Evolutionary conservation across 306 rosid genomes (phyloP), one percentile per base, ranked within the genome.

Genomic region (Quercus dentata): DNA sequence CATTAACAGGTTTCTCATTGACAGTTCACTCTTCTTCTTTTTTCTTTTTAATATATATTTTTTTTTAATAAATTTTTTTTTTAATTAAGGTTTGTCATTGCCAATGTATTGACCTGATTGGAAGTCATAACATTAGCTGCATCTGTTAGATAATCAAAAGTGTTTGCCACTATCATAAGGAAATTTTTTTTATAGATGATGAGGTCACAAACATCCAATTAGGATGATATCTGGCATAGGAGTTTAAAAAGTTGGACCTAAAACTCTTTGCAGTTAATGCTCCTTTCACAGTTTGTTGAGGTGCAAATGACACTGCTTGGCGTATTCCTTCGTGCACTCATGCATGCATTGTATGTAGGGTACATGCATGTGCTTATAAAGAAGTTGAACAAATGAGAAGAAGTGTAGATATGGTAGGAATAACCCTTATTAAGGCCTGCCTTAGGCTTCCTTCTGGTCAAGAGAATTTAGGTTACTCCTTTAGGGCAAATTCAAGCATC

Each of bases 401-500:
- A 28, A 30, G 70, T 64, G 31, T 64, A 64, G 41, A 64, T 30
- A 64, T 64, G 14, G 31, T 61, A 56, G 30, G n/a, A 12, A 38
- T 27, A 56, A 57, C 14, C n/a, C 62, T 27, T 71, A 11, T 19
- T 3, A 28, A 59, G 71, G 71, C 35, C 38, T 54, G 33, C 74
- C 21, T 71, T 71, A 38, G 33, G 31, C 59, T 67, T 78, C 62
- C 49, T 69, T 78, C 56, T 44, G 28, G 74, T 54, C 38, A 71
- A 31, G 55, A 2, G 35, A 27, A 33, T 64, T 64, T 38, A 21
- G 15, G 21, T 75, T 75, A n/a, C 54, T 59, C 11, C 11, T 6
- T 65, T 28, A 59, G 27, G 63, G 27, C 0, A 62, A 25, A 62
- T 62, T 62, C n/a, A 25, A 62, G 70, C 70, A 30, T 28, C 31